Percentiles rank a stretch among this genome's conserved stretches.
phyloP scores from a whole-genome alignment of 2,329 filamentous ascomycete genomes.

The Botrytis pseudocinerea region DNA sequence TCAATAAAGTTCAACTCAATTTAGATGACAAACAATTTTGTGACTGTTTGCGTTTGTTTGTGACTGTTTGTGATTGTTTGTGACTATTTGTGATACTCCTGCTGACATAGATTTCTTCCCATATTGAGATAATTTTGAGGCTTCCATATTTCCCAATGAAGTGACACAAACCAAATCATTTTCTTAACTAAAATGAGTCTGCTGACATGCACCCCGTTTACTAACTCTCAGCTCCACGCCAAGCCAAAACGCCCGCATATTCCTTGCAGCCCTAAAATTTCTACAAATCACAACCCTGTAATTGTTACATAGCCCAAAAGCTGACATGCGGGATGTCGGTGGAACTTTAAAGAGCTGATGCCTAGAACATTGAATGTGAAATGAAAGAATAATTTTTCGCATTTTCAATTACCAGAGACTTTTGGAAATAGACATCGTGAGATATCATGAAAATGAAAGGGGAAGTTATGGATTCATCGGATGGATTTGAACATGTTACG shows the following conservation, averaged over 20 bases:
- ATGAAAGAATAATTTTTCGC: neutral
- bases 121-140: neutral
- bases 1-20: neutral
- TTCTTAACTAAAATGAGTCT: neutral
- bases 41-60: neutral
- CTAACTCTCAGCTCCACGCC: neutral
- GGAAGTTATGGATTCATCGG: neutral
- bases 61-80: neutral
- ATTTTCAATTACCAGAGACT: neutral
- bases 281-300: neutral
- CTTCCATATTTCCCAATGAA: neutral
- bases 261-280: neutral
- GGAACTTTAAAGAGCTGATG: neutral
- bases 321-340: neutral
- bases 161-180: neutral
- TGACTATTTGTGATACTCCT: neutral
- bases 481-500: constrained; percentile 1
- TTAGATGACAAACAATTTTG: neutral
- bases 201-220: neutral
- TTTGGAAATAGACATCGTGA: neutral
- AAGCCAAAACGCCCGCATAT: neutral
- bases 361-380: neutral
- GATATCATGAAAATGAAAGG: too few species aligned
- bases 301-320: neutral
- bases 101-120: neutral